Conservation (phyloP, 106 monocot species). For the Acorus gramineus region DNA sequence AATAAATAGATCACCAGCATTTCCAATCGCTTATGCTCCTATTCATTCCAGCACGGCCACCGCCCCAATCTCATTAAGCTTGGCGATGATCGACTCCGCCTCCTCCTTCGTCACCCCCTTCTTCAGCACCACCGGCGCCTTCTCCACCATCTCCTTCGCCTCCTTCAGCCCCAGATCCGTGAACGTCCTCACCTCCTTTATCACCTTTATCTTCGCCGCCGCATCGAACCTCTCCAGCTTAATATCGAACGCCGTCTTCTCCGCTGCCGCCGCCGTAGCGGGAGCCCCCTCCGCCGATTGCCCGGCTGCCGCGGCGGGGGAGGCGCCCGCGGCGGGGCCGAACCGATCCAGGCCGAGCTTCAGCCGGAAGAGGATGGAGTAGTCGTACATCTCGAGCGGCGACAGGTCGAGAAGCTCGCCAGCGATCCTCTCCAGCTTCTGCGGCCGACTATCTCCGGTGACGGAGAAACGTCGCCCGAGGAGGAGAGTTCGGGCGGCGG, state of each 20-base stretch:
- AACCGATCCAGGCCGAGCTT: slow-evolving; percentile 63
- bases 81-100: slow-evolving; percentile 59
- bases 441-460: slow-evolving; percentile 19
- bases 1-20: too few relatives aligned
- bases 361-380: slow-evolving; percentile 74
- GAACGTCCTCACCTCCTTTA: slow-evolving; percentile 86
- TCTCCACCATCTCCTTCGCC: slow-evolving; percentile 95
- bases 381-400: slow-evolving; percentile 62
- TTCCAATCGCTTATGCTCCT: too few relatives aligned
- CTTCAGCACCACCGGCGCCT: slow-evolving; percentile 76
- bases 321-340: slow-evolving; percentile 11
- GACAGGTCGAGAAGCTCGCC: slow-evolving; percentile 70
- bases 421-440: slow-evolving; percentile 80
- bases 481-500: slow-evolving; percentile 11
- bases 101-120: slow-evolving; percentile 72
- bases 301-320: neutral
- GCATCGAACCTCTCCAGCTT: slow-evolving; percentile 89
- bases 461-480: neutral
- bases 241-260: slow-evolving; percentile 84
- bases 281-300: slow-evolving; percentile 4
- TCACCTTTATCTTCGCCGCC: slow-evolving; percentile 80
- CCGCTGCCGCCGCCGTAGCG: slow-evolving; percentile 30
- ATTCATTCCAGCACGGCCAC: slow-evolving; percentile 55
- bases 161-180: slow-evolving; percentile 90
- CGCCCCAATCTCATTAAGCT: slow-evolving; percentile 79